phyloP scores from a whole-genome alignment of 2,329 filamentous ascomycete genomes.

The Westerdykella sp. region DNA sequence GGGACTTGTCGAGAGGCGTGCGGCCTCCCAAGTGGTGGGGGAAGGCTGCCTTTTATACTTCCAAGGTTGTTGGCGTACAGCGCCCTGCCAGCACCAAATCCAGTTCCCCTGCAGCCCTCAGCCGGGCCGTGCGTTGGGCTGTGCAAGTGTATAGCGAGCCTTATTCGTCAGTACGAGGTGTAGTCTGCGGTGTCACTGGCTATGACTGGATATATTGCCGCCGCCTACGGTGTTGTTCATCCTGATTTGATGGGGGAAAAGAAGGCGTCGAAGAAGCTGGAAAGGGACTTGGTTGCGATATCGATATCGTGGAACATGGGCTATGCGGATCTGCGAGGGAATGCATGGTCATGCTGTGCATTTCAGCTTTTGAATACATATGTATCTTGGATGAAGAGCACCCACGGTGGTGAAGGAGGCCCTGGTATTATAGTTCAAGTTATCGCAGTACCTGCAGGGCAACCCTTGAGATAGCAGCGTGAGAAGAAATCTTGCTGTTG shows the following conservation, averaged over 20 bases:
- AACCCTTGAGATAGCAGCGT: no score
- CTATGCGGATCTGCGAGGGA: no score
- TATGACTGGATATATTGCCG: conserved; percentile 13
- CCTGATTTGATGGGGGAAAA: conserved; percentile 13
- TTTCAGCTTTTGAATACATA: no score
- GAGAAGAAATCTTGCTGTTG: no score
- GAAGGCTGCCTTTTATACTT: conserved; percentile 28
- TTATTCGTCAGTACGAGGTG: conserved; percentile 25
- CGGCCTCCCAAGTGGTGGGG: conserved; percentile 20
- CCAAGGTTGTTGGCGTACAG: conserved; percentile 19
- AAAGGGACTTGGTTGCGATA: conserved; percentile 1
- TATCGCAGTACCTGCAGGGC: no score
- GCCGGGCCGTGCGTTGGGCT: conserved; percentile 25
- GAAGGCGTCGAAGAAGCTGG: conserved; percentile 12
- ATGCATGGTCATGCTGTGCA: no score
- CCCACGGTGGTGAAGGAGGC: no score
- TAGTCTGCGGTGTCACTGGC: conserved; percentile 11
- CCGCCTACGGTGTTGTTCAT: conserved; percentile 11
- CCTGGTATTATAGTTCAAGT: no score
- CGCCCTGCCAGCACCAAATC: conserved; percentile 5
- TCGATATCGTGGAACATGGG: no score
- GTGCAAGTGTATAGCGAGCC: conserved; percentile 14
- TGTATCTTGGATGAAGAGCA: no score
- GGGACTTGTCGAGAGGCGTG: conserved; percentile 36
- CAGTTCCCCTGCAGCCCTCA: conserved; percentile 6